Conservation (phyloP, 768 basidiomycete genomes). For the Antrodiella citrinella region DNA sequence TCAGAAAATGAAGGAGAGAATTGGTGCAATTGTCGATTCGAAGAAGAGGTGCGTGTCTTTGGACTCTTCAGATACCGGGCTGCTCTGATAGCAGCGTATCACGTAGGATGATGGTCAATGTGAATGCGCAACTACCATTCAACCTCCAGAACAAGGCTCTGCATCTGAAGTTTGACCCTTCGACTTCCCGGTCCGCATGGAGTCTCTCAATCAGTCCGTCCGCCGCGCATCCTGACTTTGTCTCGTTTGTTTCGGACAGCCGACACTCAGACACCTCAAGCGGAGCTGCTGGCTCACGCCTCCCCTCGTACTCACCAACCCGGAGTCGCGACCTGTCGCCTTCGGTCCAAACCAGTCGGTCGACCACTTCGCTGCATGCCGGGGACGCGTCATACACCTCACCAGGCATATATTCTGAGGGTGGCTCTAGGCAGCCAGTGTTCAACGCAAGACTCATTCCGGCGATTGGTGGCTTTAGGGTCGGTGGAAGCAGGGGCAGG, state of each 20-base stretch:
- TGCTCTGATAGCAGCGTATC: background rate
- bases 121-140: constrained; percentile 53
- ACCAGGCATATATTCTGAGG: constrained; percentile 20
- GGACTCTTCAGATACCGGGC: background rate
- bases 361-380: constrained; percentile 23
- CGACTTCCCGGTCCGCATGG: constrained; percentile 22
- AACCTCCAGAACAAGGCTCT: constrained; percentile 40
- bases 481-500: constrained; percentile 12
- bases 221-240: constrained; percentile 9
- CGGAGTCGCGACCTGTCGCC: constrained; percentile 19
- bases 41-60: constrained; percentile 46
- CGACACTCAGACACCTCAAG: constrained; percentile 4
- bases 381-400: constrained; percentile 23
- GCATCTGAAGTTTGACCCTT: constrained; percentile 15
- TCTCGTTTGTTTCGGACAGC: constrained; percentile 17
- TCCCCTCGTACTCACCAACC: constrained; percentile 16
- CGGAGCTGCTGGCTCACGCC: constrained; percentile 5
- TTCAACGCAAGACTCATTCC: constrained; percentile 24
- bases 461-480: constrained; percentile 11
- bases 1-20: constrained; percentile 40
- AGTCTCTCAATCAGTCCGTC: constrained; percentile 24
- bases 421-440: constrained; percentile 13
- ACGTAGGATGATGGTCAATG: constrained; percentile 63
- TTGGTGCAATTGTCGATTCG: constrained; percentile 48
- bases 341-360: constrained; percentile 23